phyloP scores from a whole-genome alignment of 1,284 basidiomycete genomes.

The Retiboletus flavoniger region DNA sequence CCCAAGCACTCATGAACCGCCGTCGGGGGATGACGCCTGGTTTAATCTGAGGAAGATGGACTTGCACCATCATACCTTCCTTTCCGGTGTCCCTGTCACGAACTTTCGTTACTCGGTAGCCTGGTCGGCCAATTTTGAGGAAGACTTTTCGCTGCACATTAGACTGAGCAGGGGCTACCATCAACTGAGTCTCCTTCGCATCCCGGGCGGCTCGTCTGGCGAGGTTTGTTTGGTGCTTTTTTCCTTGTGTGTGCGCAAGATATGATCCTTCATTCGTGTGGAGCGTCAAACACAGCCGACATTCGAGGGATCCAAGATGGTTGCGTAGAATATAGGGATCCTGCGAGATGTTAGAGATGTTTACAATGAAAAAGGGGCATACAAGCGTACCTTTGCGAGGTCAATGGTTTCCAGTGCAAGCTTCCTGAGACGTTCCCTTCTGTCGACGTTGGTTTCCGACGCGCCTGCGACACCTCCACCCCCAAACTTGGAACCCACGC shows the following conservation, averaged over 20 bases:
- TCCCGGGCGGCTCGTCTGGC: conserved; percentile 94
- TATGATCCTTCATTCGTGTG: conserved; percentile 99
- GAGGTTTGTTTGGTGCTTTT: conserved; percentile 99
- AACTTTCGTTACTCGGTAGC: conserved; percentile 90
- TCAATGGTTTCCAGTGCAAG: conserved; percentile 96
- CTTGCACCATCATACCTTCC: conserved; percentile 95
- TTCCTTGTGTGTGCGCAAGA: conserved; percentile 98
- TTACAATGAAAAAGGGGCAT: background rate
- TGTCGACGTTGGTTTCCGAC: conserved; percentile 92
- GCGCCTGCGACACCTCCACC: conserved; percentile 92
- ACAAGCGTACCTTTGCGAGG: conserved; percentile 72
- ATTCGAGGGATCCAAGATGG: conserved; percentile 96
- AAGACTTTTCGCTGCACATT: conserved; percentile 89
- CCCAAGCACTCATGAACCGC: conserved; percentile 98
- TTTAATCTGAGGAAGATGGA: conserved; percentile 95
- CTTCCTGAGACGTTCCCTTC: conserved; percentile 92
- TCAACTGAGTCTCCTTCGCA: conserved; percentile 87
- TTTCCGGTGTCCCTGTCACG: conserved; percentile 75
- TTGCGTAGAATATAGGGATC: conserved; percentile 99
- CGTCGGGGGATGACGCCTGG: conserved; percentile 80
- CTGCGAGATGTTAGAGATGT: conserved; percentile 39
- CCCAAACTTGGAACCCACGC: conserved; percentile 94
- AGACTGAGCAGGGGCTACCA: conserved; percentile 76
- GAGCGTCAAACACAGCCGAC: conserved; percentile 94
- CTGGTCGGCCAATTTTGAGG: conserved; percentile 95